A percentile compares a stretch with the other conserved stretches of the same genome.
These are phyloP conservation scores for Neurospora tetrasperma DNA, from an alignment of 495 filamentous ascomycete genomes.

Conservation along the genomic window DNA sequence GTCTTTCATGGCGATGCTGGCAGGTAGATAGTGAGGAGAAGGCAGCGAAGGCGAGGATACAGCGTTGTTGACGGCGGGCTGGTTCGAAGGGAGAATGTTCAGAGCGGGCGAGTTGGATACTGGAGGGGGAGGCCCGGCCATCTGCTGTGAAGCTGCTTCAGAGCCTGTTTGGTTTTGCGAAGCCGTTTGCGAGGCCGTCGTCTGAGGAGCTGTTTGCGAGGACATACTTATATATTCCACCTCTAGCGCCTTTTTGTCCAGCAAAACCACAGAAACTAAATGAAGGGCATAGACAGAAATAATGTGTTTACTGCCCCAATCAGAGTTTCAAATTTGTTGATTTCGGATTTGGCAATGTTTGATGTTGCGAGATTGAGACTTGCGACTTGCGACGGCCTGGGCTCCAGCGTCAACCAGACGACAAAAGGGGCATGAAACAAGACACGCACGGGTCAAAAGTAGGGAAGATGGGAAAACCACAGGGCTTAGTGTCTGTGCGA, in stretches of 20 bases:
- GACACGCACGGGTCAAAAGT: neutral
- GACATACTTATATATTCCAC: neutral
- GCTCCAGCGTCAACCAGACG: conserved; percentile 1
- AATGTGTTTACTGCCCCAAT: neutral
- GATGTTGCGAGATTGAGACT: conserved; percentile 8
- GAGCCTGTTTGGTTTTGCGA: neutral
- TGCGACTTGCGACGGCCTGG: conserved; percentile 16
- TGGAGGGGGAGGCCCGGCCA: conserved; percentile 16
- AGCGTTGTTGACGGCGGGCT: conserved; percentile 38
- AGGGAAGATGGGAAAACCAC: neutral
- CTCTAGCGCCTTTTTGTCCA: neutral
- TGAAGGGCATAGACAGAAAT: neutral
- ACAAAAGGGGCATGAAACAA: neutral
- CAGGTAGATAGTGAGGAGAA: conserved; percentile 7
- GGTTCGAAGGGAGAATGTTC: conserved; percentile 45
- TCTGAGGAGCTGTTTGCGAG: neutral
- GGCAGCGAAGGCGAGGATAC: conserved; percentile 24
- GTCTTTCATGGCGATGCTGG: conserved; percentile 34
- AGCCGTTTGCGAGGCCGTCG: neutral
- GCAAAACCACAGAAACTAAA: neutral
- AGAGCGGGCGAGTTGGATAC: conserved; percentile 26
- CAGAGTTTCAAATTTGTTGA: neutral
- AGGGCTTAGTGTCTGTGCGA: neutral
- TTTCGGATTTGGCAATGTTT: neutral
- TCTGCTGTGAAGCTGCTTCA: conserved; percentile 19